These are phyloP conservation scores for Butyriboletus loyo DNA, from an alignment of 768 basidiomycete genomes.

Conservation along the genomic window DNA sequence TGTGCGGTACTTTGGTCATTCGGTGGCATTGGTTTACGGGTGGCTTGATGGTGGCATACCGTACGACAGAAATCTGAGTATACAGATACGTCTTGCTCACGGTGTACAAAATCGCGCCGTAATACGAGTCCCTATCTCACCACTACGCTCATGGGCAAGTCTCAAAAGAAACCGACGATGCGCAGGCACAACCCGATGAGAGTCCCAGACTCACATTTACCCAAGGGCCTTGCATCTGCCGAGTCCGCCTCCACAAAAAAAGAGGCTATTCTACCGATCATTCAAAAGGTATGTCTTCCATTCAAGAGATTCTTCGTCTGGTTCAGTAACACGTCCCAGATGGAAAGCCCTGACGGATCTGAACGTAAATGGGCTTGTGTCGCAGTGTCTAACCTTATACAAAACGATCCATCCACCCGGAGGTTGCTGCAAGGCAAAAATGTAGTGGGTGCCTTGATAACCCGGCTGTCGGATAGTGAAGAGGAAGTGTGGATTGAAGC, in stretches of 20 bases:
- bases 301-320: not conserved
- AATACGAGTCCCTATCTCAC: not conserved
- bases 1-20: too few relatives aligned
- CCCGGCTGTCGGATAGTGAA: constrained; percentile 82
- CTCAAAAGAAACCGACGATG: constrained; percentile 83
- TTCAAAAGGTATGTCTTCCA: constrained; percentile 68
- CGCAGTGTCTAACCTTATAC: constrained; percentile 91
- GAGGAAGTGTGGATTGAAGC: constrained; percentile 93
- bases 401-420: constrained; percentile 91
- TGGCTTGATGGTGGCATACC: too few relatives aligned
- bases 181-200: constrained; percentile 91
- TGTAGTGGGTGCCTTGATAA: constrained; percentile 82
- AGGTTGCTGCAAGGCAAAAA: constrained; percentile 88
- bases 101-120: too few relatives aligned
- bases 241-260: constrained; percentile 71
- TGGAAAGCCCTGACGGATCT: constrained; percentile 68
- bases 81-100: too few relatives aligned
- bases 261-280: constrained; percentile 79
- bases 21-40: too few relatives aligned
- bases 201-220: constrained; percentile 89
- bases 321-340: constrained; percentile 39
- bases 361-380: constrained; percentile 97
- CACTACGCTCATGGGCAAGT: constrained; percentile 72
- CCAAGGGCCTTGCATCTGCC: constrained; percentile 75
- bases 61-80: too few relatives aligned